Conservation (phyloP, 2,329 filamentous ascomycete species). For the Fusarium heterosporum region DNA sequence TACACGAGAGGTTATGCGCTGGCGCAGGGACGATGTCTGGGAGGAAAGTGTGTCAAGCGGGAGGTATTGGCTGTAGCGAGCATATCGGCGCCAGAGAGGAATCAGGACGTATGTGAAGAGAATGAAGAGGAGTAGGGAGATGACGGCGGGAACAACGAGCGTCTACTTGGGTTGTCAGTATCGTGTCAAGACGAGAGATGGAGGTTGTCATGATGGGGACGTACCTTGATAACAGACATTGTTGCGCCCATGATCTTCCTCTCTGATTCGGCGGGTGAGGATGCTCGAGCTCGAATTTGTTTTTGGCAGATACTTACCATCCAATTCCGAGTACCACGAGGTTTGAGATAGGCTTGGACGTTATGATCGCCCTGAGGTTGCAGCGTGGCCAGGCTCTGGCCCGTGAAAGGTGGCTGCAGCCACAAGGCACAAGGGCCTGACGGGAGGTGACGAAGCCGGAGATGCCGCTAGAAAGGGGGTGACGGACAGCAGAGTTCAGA, state of each 20-base stretch:
- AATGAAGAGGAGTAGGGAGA: slow-evolving; percentile 77
- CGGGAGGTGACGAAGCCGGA: slow-evolving; percentile 37
- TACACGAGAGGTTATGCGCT: slow-evolving; percentile 57
- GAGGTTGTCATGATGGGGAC: slow-evolving; percentile 22
- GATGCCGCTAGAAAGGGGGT: slow-evolving; percentile 39
- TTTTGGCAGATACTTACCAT: background rate
- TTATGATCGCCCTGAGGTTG: slow-evolving; percentile 26
- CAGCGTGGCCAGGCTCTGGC: slow-evolving; percentile 8
- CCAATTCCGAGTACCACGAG: slow-evolving; percentile 16
- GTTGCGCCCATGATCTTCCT: slow-evolving; percentile 50
- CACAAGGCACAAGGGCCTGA: slow-evolving; percentile 16
- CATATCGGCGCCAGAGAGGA: slow-evolving; percentile 76
- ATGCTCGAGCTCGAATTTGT: slow-evolving; percentile 2
- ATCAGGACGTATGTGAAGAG: slow-evolving; percentile 72
- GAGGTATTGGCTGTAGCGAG: slow-evolving; percentile 79
- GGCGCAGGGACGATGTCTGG: slow-evolving; percentile 66
- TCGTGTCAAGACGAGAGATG: background rate
- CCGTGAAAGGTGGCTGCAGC: slow-evolving; percentile 38
- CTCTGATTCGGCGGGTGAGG: background rate
- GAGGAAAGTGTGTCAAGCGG: slow-evolving; percentile 73
- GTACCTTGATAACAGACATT: slow-evolving; percentile 53
- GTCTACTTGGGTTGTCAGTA: slow-evolving; percentile 62
- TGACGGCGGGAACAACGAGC: slow-evolving; percentile 75
- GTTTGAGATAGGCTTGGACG: slow-evolving; percentile 11
- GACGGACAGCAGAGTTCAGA: slow-evolving; percentile 17